Conservation (phyloP, 1,284 basidiomycete species). For the Ustilago crameri region DNA sequence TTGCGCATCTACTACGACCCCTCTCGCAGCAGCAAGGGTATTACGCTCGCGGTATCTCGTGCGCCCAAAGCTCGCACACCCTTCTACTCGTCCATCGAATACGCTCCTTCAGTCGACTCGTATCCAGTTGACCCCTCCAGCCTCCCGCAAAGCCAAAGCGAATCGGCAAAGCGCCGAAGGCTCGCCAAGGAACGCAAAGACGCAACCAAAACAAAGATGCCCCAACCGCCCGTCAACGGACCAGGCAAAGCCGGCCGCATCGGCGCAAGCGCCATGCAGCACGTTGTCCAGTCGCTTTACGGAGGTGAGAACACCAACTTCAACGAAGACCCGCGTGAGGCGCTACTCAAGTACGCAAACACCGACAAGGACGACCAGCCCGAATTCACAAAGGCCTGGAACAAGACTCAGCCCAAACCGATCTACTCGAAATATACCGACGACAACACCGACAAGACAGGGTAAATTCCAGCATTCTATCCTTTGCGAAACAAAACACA, state of each 20-base stretch:
- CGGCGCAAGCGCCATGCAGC: constrained; percentile 92
- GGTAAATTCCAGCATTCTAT: no score
- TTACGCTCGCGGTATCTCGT: constrained; percentile 80
- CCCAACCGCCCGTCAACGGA: constrained; percentile 81
- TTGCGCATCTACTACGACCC: constrained; percentile 92
- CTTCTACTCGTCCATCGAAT: constrained; percentile 12
- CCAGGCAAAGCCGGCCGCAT: constrained; percentile 92
- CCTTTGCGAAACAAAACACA: no score
- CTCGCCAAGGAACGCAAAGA: constrained; percentile 87
- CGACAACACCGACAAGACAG: constrained; percentile 5
- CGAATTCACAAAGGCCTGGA: constrained; percentile 80
- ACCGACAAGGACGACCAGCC: constrained; percentile 69
- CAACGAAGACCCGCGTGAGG: constrained; percentile 96
- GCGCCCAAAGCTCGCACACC: neutral
- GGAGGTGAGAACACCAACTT: constrained; percentile 38
- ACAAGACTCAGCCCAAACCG: constrained; percentile 54
- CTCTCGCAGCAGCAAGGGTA: constrained; percentile 85
- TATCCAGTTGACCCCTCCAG: constrained; percentile 6
- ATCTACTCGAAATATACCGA: constrained; percentile 45
- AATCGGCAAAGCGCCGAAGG: constrained; percentile 78
- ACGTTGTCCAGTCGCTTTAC: constrained; percentile 86
- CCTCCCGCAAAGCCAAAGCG: neutral
- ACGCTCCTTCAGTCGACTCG: no score
- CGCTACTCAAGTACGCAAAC: constrained; percentile 90
- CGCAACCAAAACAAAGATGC: constrained; percentile 73